These are phyloP conservation scores for Fraxinus sp. DNA, from an alignment of 305 asterid species.

Conservation along the genomic window DNA sequence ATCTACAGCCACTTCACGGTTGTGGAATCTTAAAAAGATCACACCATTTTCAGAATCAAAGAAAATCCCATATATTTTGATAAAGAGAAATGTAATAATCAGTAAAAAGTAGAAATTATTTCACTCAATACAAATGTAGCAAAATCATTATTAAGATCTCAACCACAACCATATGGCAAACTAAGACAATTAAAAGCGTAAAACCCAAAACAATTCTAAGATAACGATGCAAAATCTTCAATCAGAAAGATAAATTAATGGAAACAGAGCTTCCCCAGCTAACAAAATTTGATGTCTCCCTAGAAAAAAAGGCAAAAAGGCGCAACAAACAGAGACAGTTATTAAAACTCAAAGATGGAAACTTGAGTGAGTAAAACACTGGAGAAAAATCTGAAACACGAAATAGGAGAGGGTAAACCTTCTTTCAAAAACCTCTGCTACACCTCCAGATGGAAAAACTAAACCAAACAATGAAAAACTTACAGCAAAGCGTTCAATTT, in stretches of 20 bases:
- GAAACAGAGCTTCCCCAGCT: background rate
- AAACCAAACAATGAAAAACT: too few relatives aligned
- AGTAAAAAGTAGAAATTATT: conserved; percentile 15
- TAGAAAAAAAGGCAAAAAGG: background rate
- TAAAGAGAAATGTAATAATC: background rate
- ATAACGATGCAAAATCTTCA: conserved; percentile 18
- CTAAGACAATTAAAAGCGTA: background rate
- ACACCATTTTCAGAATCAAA: conserved; percentile 39
- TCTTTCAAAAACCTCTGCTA: too few relatives aligned
- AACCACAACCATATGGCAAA: conserved; percentile 18
- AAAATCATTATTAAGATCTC: conserved; percentile 48
- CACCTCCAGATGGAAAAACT: too few relatives aligned
- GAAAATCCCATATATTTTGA: conserved; percentile 31
- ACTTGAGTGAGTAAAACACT: conserved; percentile 13
- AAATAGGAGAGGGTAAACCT: too few relatives aligned
- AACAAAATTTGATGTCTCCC: background rate
- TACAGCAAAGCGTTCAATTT: too few relatives aligned
- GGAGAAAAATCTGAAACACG: conserved; percentile 23
- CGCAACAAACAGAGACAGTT: background rate
- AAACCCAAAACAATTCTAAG: conserved; percentile 18
- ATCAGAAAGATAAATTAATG: background rate
- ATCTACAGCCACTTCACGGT: too few relatives aligned
- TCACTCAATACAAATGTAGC: conserved; percentile 13
- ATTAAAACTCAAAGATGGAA: background rate
- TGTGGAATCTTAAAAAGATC: conserved; percentile 59